Percentiles rank a stretch among this genome's conserved stretches.
These are phyloP conservation scores for Bruguiera hainesii DNA, from an alignment of 441 rosid species.

Conservation along the genomic window DNA sequence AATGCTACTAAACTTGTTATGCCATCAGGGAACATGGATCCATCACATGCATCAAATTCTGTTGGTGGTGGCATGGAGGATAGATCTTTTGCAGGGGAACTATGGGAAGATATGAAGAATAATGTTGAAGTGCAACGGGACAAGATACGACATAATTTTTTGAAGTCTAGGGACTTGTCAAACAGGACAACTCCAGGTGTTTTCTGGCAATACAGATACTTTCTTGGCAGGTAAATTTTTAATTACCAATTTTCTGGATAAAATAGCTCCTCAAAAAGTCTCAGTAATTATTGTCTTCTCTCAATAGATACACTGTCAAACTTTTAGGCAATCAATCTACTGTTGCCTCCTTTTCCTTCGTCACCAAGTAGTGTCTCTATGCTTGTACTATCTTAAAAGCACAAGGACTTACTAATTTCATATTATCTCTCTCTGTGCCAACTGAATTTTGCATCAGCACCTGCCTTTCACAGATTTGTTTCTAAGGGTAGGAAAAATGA, in stretches of 20 bases:
- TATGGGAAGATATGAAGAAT: constrained; percentile 73
- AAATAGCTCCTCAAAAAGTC: neutral
- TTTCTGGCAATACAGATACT: constrained; percentile 65
- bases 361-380: neutral
- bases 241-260: neutral
- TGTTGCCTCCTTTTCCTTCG: neutral
- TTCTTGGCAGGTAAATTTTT: constrained; percentile 67
- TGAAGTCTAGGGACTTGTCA: constrained; percentile 62
- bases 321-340: neutral
- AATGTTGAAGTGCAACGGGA: constrained; percentile 60
- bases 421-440: neutral
- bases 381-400: neutral
- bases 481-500: neutral
- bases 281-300: too few species aligned
- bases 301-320: too few species aligned
- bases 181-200: constrained; percentile 64
- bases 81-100: constrained; percentile 70
- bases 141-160: constrained; percentile 54
- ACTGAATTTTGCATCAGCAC: neutral
- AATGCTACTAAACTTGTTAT: constrained; percentile 28
- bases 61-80: constrained; percentile 30
- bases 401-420: neutral
- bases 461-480: constrained; percentile 9
- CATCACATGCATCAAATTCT: constrained; percentile 25
- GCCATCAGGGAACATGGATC: constrained; percentile 19